These are phyloP conservation scores for Coemansia sp. DNA, from an alignment of 192 early-diverging fungal genomes.

Conservation along the genomic window DNA sequence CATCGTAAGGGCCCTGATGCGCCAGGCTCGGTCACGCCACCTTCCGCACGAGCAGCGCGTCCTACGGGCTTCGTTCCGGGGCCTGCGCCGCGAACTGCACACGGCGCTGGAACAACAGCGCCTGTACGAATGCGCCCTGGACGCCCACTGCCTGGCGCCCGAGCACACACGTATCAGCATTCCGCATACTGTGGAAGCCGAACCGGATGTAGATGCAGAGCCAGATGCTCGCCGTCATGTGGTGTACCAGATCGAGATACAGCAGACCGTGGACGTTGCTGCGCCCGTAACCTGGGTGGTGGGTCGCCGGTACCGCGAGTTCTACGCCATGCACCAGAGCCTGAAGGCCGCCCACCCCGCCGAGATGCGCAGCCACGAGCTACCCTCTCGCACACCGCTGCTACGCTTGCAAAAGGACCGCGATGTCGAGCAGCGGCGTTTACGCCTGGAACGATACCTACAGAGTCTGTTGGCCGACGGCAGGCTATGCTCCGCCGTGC, in stretches of 20 bases:
- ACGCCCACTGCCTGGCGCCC: slow-evolving; percentile 57
- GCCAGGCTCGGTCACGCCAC: slow-evolving; percentile 51
- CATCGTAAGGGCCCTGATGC: slow-evolving; percentile 60
- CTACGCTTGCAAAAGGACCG: slow-evolving; percentile 58
- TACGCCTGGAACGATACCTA: slow-evolving; percentile 68
- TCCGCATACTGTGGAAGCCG: slow-evolving; percentile 21
- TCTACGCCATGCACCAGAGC: slow-evolving; percentile 69
- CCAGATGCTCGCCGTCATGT: slow-evolving; percentile 13
- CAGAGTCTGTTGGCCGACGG: slow-evolving; percentile 50
- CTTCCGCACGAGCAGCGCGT: slow-evolving; percentile 60
- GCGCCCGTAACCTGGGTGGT: slow-evolving; percentile 62
- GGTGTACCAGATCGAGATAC: slow-evolving; percentile 60
- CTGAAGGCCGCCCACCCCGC: slow-evolving; percentile 52
- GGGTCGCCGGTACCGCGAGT: slow-evolving; percentile 79
- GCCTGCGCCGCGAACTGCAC: slow-evolving; percentile 53
- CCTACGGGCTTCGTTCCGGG: slow-evolving; percentile 53
- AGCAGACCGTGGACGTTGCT: slow-evolving; percentile 40
- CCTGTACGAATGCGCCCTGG: slow-evolving; percentile 53
- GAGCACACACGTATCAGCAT: slow-evolving; percentile 40
- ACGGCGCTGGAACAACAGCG: slow-evolving; percentile 58
- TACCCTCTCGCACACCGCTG: slow-evolving; percentile 70
- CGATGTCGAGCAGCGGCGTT: slow-evolving; percentile 62
- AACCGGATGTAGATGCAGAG: not conserved
- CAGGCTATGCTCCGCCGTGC: slow-evolving; percentile 56
- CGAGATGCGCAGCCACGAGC: slow-evolving; percentile 58